Conservation (phyloP, 2,329 filamentous ascomycete species). For the Pseudogymnoascus sp. region DNA sequence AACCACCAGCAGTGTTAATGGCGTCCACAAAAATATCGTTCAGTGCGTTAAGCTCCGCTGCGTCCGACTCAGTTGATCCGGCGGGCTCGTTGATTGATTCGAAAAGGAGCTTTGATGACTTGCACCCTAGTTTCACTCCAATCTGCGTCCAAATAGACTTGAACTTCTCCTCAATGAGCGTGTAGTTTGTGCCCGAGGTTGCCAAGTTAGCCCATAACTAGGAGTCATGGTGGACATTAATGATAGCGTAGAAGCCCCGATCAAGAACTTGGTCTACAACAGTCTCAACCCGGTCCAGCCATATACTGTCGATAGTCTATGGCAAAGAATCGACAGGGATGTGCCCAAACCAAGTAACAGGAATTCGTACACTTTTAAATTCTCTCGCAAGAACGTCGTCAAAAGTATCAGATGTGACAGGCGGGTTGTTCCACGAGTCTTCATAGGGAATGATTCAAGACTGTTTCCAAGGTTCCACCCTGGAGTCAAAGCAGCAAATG, state of each 20-base stretch:
- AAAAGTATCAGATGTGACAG: not conserved
- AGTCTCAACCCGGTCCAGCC: slow-evolving; percentile 48
- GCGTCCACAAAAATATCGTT: not conserved
- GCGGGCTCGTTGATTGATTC: slow-evolving; percentile 53
- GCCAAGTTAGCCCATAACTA: slow-evolving; percentile 50
- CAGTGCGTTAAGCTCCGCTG: slow-evolving; percentile 27
- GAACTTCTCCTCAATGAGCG: slow-evolving; percentile 47
- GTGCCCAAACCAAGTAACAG: not conserved
- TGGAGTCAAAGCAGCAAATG: not conserved
- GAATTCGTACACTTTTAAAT: not conserved
- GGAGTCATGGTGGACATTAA: slow-evolving; percentile 52
- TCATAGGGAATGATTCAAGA: not conserved
- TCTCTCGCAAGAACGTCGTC: not conserved
- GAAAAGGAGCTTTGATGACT: slow-evolving; percentile 44
- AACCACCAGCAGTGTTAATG: not conserved
- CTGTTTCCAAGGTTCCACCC: not conserved
- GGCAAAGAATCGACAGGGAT: not conserved
- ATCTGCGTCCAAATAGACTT: slow-evolving; percentile 49
- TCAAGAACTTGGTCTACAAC: slow-evolving; percentile 47
- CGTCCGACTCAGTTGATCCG: slow-evolving; percentile 41
- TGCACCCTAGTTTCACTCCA: slow-evolving; percentile 43
- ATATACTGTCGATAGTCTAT: slow-evolving; percentile 27
- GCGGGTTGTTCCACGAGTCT: not conserved
- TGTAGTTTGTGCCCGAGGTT: slow-evolving; percentile 35
- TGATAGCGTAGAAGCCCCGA: slow-evolving; percentile 42